Evolutionary conservation across 805 yeast species (phyloP).

Genomic region (Ogataea siamensis): DNA sequence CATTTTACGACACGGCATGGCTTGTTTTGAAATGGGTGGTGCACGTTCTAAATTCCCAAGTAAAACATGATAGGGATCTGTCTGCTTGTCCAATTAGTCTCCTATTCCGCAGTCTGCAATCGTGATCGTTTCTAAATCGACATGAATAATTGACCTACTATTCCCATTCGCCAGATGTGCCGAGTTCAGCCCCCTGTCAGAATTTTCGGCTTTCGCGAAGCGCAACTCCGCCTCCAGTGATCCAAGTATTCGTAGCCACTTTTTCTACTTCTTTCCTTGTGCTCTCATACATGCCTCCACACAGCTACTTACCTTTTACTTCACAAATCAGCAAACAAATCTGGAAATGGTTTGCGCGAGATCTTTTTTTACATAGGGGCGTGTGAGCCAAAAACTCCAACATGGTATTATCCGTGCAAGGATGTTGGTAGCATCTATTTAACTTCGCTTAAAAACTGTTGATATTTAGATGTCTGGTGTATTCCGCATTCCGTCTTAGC

Average conservation of each 20-base stretch:
- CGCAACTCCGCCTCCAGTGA: neutral
- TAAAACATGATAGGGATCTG: neutral
- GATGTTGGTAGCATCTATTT: constrained; percentile 5
- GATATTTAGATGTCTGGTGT: constrained; percentile 76
- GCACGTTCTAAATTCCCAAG: constrained; percentile 7
- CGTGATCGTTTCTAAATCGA: too few species aligned
- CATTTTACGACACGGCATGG: constrained; percentile 8
- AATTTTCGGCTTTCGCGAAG: neutral
- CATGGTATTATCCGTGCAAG: constrained; percentile 7
- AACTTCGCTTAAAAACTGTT: constrained; percentile 47
- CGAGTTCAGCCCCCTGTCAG: neutral
- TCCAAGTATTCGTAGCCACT: too few species aligned
- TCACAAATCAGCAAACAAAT: constrained; percentile 4
- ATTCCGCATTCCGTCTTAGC: constrained; percentile 95
- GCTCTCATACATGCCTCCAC: neutral
- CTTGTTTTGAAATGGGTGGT: constrained; percentile 9
- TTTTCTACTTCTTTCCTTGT: neutral
- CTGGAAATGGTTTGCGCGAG: constrained; percentile 14
- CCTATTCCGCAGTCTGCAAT: neutral
- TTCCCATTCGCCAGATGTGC: too few species aligned
- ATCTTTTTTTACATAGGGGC: constrained; percentile 8
- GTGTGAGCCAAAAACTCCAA: constrained; percentile 5
- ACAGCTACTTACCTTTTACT: constrained; percentile 4
- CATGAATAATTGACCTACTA: too few species aligned
- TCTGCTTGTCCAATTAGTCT: neutral